Evolutionary conservation across 805 yeast genomes (phyloP).

Genomic region (Teunomyces aglyptinius): DNA sequence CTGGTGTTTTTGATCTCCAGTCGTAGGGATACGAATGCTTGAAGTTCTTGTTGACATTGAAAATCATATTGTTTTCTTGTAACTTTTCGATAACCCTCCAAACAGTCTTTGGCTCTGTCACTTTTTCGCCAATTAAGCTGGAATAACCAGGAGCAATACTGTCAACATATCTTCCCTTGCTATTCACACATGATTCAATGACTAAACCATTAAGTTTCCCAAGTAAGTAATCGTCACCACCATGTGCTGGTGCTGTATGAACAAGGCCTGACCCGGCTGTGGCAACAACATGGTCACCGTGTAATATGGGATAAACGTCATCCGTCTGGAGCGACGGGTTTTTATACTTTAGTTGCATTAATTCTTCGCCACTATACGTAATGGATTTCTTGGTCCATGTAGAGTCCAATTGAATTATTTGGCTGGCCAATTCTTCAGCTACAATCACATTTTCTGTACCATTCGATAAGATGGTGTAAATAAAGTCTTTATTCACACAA

Average conservation of each 20-base stretch:
- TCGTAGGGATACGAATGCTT: constrained; percentile 92
- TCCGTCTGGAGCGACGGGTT: constrained; percentile 50
- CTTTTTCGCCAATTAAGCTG: constrained; percentile 44
- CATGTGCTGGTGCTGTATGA: constrained; percentile 98
- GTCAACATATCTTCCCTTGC: constrained; percentile 63
- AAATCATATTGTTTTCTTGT: constrained; percentile 43
- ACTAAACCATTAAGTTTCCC: constrained; percentile 57
- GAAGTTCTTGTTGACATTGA: constrained; percentile 48
- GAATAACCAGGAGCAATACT: constrained; percentile 45
- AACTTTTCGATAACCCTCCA: constrained; percentile 56
- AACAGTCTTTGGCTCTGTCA: constrained; percentile 23
- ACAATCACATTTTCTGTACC: constrained; percentile 45
- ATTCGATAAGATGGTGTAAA: constrained; percentile 49
- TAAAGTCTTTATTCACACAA: constrained; percentile 58
- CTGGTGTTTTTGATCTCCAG: constrained; percentile 95
- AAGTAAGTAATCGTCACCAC: constrained; percentile 83
- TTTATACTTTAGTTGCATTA: constrained; percentile 41
- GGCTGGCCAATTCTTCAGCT: constrained; percentile 47
- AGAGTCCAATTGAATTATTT: constrained; percentile 31
- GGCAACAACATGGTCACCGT: constrained; percentile 79
- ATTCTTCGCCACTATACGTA: constrained; percentile 20
- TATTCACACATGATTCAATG: constrained; percentile 77
- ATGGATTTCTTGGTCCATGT: constrained; percentile 6
- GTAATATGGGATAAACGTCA: constrained; percentile 56
- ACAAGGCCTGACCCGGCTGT: constrained; percentile 92